These are phyloP conservation scores for Claviceps sorghi DNA, from an alignment of 2,329 filamentous ascomycete genomes.

Conservation along the genomic window DNA sequence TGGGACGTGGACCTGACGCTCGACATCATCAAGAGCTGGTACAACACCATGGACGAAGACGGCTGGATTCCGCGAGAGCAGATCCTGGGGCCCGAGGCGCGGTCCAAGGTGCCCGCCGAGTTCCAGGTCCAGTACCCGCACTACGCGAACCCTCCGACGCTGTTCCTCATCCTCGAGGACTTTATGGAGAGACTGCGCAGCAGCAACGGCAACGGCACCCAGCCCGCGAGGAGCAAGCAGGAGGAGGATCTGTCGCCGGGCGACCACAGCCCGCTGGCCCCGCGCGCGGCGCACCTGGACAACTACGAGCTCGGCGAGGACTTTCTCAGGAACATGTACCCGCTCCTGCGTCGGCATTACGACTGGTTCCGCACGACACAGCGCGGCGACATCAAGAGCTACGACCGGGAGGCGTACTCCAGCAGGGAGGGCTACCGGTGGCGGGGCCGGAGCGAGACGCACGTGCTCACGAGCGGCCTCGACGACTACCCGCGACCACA, in stretches of 20 bases:
- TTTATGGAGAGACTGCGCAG: conserved; percentile 68
- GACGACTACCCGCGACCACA: conserved; percentile 93
- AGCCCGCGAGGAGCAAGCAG: conserved; percentile 11
- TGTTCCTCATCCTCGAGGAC: conserved; percentile 76
- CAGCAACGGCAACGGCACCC: conserved; percentile 33
- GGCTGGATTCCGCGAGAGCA: conserved; percentile 97
- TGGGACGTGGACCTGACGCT: conserved; percentile 83
- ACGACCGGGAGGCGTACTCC: conserved; percentile 79
- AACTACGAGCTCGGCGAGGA: conserved; percentile 52
- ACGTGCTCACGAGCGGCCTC: conserved; percentile 83
- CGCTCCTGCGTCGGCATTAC: conserved; percentile 76
- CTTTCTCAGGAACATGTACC: conserved; percentile 68
- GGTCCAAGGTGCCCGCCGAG: conserved; percentile 84
- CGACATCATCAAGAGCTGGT: conserved; percentile 90
- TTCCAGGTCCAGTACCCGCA: conserved; percentile 95
- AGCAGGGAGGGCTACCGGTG: conserved; percentile 89
- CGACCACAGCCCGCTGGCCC: conserved; percentile 17
- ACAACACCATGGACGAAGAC: conserved; percentile 87
- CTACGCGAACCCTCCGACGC: conserved; percentile 90
- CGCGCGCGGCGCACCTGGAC: conserved; percentile 51
- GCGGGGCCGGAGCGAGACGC: conserved; percentile 74
- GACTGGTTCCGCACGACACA: conserved; percentile 93
- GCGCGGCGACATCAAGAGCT: conserved; percentile 74
- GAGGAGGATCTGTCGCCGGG: conserved; percentile 27
- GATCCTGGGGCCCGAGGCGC: conserved; percentile 79